Percentiles rank a stretch among this genome's conserved stretches.
These are phyloP conservation scores for Rhodamnia rubescens DNA, from an alignment of 345 rosid genomes.

Conservation along the genomic window DNA sequence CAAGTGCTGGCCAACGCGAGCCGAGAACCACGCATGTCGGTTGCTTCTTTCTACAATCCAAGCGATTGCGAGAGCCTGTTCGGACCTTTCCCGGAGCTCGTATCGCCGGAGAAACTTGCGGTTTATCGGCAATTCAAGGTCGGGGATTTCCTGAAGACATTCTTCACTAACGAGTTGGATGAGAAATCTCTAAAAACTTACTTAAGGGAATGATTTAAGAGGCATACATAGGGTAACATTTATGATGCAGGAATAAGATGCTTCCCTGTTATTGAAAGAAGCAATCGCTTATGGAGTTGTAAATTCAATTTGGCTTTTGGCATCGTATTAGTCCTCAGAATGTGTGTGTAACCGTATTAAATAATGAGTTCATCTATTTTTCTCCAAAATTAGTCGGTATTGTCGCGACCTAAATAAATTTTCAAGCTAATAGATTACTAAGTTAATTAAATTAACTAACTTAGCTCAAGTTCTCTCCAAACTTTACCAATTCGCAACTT, in stretches of 20 bases:
- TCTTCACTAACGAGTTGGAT: slow-evolving; percentile 27
- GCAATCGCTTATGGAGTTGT: background rate
- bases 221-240: background rate
- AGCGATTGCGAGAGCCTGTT: slow-evolving; percentile 6
- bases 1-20: slow-evolving; percentile 30
- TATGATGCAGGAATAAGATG: background rate
- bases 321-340: background rate
- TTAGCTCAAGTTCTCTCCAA: too few species aligned
- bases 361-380: background rate
- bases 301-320: background rate
- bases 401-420: too few species aligned
- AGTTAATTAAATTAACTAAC: too few species aligned
- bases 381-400: background rate
- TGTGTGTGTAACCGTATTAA: background rate
- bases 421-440: too few species aligned
- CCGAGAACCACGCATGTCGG: slow-evolving; percentile 13
- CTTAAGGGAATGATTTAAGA: slow-evolving; percentile 13
- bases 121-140: slow-evolving; percentile 13
- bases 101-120: slow-evolving; percentile 24
- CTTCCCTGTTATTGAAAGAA: background rate
- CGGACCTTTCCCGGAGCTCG: slow-evolving; percentile 29
- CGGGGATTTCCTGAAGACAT: slow-evolving; percentile 16
- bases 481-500: too few species aligned
- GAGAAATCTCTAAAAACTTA: slow-evolving; percentile 20
- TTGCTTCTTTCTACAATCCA: slow-evolving; percentile 25